These are phyloP conservation scores for Cladorrhinum sp. DNA, from an alignment of 2,329 filamentous ascomycete genomes.

Conservation along the genomic window DNA sequence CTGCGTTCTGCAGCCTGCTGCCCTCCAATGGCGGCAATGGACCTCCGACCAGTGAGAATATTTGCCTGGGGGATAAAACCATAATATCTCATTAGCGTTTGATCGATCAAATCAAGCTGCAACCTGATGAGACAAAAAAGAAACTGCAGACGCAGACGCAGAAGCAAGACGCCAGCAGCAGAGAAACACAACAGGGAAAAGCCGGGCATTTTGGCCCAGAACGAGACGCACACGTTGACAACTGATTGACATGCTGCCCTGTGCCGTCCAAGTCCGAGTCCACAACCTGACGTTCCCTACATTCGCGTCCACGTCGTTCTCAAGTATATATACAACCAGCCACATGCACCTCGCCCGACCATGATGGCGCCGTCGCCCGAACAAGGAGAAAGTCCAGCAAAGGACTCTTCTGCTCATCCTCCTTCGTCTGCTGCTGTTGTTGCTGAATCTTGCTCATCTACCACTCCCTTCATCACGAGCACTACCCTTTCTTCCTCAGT, in stretches of 20 bases:
- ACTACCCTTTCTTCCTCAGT: conserved; percentile 7
- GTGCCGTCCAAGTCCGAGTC: conserved; percentile 15
- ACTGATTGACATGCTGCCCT: conserved; percentile 12
- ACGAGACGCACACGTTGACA: conserved; percentile 18
- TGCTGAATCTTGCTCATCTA: neutral
- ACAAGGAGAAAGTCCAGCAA: conserved; percentile 13
- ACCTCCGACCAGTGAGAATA: neutral
- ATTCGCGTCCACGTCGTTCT: conserved; percentile 3
- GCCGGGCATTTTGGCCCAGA: conserved; percentile 6
- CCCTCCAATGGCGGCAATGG: conserved; percentile 23
- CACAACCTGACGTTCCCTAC: conserved; percentile 12
- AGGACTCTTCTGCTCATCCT: conserved; percentile 1
- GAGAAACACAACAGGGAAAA: neutral
- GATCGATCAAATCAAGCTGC: neutral
- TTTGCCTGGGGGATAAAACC: neutral
- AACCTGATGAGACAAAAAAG: conserved; percentile 10
- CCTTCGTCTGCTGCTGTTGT: conserved; percentile 4
- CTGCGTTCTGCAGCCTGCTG: conserved; percentile 37
- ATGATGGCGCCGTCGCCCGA: neutral
- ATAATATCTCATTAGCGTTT: conserved; percentile 12
- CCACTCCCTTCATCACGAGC: neutral
- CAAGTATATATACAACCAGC: conserved; percentile 28
- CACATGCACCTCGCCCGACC: conserved; percentile 17
- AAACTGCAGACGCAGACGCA: neutral
- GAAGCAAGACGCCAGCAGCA: neutral